Base-by-base conservation (phyloP, 139 green algal species). In the Helicosporidium sp. region DNA sequence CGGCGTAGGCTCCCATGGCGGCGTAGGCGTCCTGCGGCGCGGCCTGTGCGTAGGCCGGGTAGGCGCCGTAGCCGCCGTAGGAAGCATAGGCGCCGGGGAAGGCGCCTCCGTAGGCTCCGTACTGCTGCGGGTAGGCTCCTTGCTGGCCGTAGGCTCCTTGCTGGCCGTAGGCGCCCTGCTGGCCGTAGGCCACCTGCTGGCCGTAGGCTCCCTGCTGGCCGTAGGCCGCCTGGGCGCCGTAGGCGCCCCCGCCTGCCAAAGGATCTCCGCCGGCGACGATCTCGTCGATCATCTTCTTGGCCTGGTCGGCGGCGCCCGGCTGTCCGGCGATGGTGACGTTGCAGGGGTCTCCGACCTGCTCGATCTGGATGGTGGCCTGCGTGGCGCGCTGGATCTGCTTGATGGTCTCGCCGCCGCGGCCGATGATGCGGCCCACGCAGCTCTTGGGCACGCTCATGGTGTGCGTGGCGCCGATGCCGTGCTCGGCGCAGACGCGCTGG, bases 371-470 rank as follows among this genome's bases (percentile, higher is more conserved):
- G 19, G 55, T 69, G 25, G 55, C 55, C 35, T 55, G 46, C 31
- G 31, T 44, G 8, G 24, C 27, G 31, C 46, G 68, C 75, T 97
- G 87, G 62, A 77, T 52, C 43, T 68, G 47, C 39, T 69, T 69
- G 66, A 97, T 96, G 16, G 87, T 97, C 64, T 96, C 85, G 3
- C 87, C 87, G 7, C 73, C 75, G 6, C 83, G 66, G 4, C 87
- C 87, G 49, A 97, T 97, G 49, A 97, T 77, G 50, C 87, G 67
- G 26, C 87, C 87, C 12, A 97, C 88, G 26, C 92, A 77, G 34
- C 61, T 62, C 13, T 58, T 64, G 3, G 82, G 83, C 55, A 20
- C 40, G 31, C 16, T 18, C 43, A 69, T 22, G 5, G 39, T 15
- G 24, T 61, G 37, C 17, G 43, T 54, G 26, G 52, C 46, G 40